Conservation (phyloP, 2,329 filamentous ascomycete genomes). For the Sporothrix inflata region DNA sequence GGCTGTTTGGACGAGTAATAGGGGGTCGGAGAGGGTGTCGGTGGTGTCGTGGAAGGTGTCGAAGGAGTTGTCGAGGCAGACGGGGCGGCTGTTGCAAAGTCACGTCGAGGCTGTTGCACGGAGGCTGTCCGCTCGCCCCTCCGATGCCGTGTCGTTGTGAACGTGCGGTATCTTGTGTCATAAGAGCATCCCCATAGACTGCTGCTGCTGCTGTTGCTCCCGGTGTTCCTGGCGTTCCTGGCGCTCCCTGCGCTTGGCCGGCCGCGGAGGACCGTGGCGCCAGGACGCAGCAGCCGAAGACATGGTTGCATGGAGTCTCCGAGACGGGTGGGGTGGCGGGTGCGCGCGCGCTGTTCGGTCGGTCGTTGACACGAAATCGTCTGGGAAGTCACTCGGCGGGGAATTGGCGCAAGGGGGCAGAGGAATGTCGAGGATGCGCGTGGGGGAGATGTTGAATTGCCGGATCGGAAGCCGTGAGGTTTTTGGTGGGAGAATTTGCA, state of each 20-base stretch:
- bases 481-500: slow-evolving; percentile 11
- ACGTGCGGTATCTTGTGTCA: background rate
- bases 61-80: background rate
- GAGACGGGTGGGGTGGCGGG: background rate
- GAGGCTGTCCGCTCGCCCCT: background rate
- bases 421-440: background rate
- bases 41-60: background rate
- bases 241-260: background rate
- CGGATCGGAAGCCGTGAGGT: slow-evolving; percentile 40
- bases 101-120: background rate
- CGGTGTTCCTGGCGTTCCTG: background rate
- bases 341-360: background rate
- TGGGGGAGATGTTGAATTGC: background rate
- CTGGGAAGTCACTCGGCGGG: background rate
- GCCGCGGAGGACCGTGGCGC: slow-evolving; percentile 23
- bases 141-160: background rate
- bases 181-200: background rate
- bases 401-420: background rate
- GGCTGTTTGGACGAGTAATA: slow-evolving; percentile 1
- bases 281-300: slow-evolving; percentile 39
- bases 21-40: background rate
- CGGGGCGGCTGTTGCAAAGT: background rate
- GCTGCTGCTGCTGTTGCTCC: background rate
- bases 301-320: slow-evolving; percentile 44
- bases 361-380: background rate